Percentiles rank a stretch among this genome's conserved stretches.
These are phyloP conservation scores for Sextonia rubra DNA, from an alignment of 164 flowering plant species.

Conservation along the genomic window DNA sequence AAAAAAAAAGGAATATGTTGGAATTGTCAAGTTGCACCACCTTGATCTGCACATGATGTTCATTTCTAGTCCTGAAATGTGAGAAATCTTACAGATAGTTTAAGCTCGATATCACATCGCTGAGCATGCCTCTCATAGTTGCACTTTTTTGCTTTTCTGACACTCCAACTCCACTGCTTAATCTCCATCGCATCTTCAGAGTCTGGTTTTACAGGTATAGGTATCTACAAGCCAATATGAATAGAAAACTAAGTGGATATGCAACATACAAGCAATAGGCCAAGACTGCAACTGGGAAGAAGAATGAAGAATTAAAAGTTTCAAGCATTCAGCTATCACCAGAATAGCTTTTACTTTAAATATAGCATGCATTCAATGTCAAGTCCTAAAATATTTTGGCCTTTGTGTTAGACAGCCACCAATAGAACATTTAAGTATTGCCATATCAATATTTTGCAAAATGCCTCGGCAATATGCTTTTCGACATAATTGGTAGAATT, in stretches of 20 bases:
- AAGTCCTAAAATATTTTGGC: too few relatives aligned
- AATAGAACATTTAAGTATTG: not conserved
- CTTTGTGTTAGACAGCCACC: too few relatives aligned
- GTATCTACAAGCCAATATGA: constrained; percentile 39
- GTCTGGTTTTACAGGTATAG: constrained; percentile 58
- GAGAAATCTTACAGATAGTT: constrained; percentile 63
- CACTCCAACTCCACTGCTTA: constrained; percentile 65
- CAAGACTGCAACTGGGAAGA: not conserved
- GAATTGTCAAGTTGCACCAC: not conserved
- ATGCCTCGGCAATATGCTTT: too few relatives aligned
- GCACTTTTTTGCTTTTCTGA: constrained; percentile 63
- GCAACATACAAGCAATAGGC: not conserved
- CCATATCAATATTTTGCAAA: too few relatives aligned
- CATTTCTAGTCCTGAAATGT: not conserved
- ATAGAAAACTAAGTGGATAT: not conserved
- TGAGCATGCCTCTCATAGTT: constrained; percentile 82
- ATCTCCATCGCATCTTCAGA: constrained; percentile 56
- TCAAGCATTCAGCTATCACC: not conserved
- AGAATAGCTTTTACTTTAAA: too few relatives aligned
- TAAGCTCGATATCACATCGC: constrained; percentile 85
- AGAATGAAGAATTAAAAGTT: not conserved
- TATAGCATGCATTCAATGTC: too few relatives aligned
- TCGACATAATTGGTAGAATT: too few relatives aligned
- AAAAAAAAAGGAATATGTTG: not conserved
- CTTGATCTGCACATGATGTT: not conserved